phyloP scores from a whole-genome alignment of 2,329 filamentous ascomycete genomes.

The Pyrenochaeta sp. region DNA sequence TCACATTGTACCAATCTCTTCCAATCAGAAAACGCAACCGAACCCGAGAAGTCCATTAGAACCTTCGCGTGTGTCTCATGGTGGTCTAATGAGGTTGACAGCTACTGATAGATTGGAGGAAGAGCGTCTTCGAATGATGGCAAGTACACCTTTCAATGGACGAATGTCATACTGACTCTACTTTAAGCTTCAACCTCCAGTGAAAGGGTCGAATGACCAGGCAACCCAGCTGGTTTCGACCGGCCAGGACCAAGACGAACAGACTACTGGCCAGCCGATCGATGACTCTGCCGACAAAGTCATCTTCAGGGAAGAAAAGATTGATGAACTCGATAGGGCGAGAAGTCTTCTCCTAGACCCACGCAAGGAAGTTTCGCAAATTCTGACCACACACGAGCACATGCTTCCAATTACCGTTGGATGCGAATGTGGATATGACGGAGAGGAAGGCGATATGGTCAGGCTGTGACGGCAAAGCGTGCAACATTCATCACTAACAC shows the following conservation, averaged over 20 bases:
- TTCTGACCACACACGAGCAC: not conserved
- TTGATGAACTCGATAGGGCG: slow-evolving; percentile 1
- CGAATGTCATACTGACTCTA: not conserved
- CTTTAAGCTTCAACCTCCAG: slow-evolving; percentile 1
- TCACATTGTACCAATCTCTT: no score
- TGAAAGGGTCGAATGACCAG: not conserved
- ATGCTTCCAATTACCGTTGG: not conserved
- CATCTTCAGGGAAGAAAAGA: not conserved
- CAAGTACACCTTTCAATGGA: not conserved
- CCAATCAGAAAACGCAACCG: no score
- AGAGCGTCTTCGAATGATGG: slow-evolving; percentile 1
- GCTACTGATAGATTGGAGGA: not conserved
- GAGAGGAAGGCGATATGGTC: slow-evolving; percentile 5
- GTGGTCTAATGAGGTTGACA: not conserved
- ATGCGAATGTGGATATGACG: not conserved
- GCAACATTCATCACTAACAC: not conserved
- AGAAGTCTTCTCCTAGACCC: not conserved
- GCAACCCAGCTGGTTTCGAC: not conserved
- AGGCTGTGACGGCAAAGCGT: slow-evolving; percentile 3
- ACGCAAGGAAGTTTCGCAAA: not conserved
- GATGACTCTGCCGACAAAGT: no score
- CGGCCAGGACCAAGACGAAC: not conserved
- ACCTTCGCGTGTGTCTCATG: not conserved
- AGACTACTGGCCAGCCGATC: no score
- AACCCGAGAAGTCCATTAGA: no score